Evolutionary conservation across 495 filamentous ascomycete species (phyloP).

Genomic region (Aspergillus mulundensis): DNA sequence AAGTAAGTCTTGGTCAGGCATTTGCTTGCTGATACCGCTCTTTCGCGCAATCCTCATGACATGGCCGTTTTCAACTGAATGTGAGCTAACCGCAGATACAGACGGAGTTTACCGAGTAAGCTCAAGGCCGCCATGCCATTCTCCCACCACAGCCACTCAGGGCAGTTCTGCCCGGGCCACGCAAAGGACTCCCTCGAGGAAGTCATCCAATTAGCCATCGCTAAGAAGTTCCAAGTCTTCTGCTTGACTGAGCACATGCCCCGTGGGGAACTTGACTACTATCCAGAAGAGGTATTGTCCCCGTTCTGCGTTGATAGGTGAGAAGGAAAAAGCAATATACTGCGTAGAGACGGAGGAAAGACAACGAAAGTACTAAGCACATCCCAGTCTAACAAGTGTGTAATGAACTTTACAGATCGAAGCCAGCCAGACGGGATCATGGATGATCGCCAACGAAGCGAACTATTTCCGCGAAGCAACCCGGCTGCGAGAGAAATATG

Average conservation of each 20-base stretch:
- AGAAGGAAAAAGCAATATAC: background rate
- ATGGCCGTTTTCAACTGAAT: background rate
- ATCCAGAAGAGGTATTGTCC: slow-evolving; percentile 78
- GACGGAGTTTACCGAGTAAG: background rate
- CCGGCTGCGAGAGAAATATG: slow-evolving; percentile 67
- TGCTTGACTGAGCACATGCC: slow-evolving; percentile 98
- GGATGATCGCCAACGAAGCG: slow-evolving; percentile 55
- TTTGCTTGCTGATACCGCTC: background rate
- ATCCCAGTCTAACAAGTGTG: background rate
- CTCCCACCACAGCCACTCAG: slow-evolving; percentile 98
- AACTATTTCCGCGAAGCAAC: slow-evolving; percentile 68
- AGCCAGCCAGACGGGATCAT: slow-evolving; percentile 32
- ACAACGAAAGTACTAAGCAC: background rate
- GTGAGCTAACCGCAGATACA: background rate
- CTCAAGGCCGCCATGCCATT: slow-evolving; percentile 67
- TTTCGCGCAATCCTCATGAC: background rate
- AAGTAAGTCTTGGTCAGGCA: background rate
- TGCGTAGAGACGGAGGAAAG: background rate
- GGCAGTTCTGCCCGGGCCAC: slow-evolving; percentile 91
- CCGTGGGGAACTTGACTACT: slow-evolving; percentile 69
- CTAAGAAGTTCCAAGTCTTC: slow-evolving; percentile 71
- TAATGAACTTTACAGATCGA: slow-evolving; percentile 32
- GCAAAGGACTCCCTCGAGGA: slow-evolving; percentile 80
- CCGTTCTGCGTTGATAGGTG: background rate
- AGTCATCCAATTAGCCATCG: slow-evolving; percentile 75